These are phyloP conservation scores for Colletotrichum brevisporum DNA, from an alignment of 2,329 filamentous ascomycete genomes.

Conservation along the genomic window DNA sequence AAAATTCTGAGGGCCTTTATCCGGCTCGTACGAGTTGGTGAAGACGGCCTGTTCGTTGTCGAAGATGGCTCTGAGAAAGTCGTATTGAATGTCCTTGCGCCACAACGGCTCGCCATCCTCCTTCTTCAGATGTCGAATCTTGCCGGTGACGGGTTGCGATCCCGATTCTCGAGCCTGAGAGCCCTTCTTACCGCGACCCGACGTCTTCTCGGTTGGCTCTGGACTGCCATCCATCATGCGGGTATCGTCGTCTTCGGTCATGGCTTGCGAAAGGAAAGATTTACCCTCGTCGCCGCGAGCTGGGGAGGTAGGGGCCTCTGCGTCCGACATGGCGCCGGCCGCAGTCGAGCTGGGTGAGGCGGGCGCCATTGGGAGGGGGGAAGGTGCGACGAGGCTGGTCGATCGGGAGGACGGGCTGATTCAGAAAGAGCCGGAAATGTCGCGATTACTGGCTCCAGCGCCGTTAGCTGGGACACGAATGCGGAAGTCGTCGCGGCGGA, in stretches of 20 bases:
- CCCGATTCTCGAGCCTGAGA: constrained; percentile 53
- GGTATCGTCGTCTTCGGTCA: constrained; percentile 60
- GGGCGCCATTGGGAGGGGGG: constrained; percentile 52
- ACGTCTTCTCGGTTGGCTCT: constrained; percentile 57
- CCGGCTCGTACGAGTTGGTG: constrained; percentile 87
- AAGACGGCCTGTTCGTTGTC: constrained; percentile 83
- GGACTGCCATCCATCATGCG: constrained; percentile 59
- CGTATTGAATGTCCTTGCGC: constrained; percentile 90
- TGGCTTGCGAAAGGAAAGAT: constrained; percentile 61
- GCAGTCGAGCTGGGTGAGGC: constrained; percentile 53
- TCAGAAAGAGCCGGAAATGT: constrained; percentile 24
- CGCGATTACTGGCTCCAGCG: constrained; percentile 27
- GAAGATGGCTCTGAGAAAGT: constrained; percentile 86
- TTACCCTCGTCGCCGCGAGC: constrained; percentile 55
- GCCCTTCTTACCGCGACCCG: constrained; percentile 52
- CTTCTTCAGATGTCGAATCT: constrained; percentile 89
- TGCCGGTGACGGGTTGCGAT: constrained; percentile 65
- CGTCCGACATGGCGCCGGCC: constrained; percentile 59
- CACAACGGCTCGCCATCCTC: constrained; percentile 90
- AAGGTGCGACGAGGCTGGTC: constrained; percentile 22
- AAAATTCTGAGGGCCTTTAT: constrained; percentile 77
- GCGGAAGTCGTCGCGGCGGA: constrained; percentile 13
- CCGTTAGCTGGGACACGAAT: constrained; percentile 26
- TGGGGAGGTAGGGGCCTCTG: constrained; percentile 63
- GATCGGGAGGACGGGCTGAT: constrained; percentile 25